Percentiles rank a stretch among this genome's conserved stretches.
phyloP scores from a whole-genome alignment of 257 asterid species.

The Solanum stenotomum region DNA sequence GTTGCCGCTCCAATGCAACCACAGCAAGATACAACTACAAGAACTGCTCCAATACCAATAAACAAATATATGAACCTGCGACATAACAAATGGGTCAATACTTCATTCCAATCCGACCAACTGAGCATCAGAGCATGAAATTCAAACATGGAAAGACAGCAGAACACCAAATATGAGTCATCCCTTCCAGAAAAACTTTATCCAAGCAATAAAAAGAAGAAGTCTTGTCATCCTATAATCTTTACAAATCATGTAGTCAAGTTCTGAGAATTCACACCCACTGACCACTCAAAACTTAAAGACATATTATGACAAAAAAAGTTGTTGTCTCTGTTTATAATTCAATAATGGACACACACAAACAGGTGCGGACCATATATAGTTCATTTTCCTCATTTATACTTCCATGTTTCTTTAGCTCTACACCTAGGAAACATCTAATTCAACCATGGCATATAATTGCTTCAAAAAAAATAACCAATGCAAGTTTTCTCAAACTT shows the following conservation, averaged over 20 bases:
- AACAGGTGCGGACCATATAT: neutral
- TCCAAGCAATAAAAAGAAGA: neutral
- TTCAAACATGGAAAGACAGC: neutral
- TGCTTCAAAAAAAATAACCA: neutral
- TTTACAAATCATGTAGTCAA: neutral
- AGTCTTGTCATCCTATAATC: neutral
- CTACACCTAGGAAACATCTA: neutral
- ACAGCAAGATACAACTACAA: conserved; percentile 67
- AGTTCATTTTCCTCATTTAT: neutral
- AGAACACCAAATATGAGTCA: neutral
- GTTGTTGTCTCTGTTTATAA: neutral
- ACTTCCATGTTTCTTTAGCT: neutral
- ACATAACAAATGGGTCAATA: conserved; percentile 1
- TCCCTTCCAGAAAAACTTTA: neutral
- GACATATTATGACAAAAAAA: neutral
- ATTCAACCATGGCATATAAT: neutral
- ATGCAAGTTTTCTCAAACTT: neutral
- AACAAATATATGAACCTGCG: conserved; percentile 94
- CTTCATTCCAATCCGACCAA: neutral
- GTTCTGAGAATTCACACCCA: neutral
- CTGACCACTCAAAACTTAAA: neutral
- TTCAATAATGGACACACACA: neutral
- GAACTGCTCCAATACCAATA: conserved; percentile 62
- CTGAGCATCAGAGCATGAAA: neutral
- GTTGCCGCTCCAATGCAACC: conserved; percentile 81